Evolutionary conservation across 2,329 filamentous ascomycete species (phyloP), one percentile per base, ranked within the genome.

Genomic region (Macrophomina phaseolina): DNA sequence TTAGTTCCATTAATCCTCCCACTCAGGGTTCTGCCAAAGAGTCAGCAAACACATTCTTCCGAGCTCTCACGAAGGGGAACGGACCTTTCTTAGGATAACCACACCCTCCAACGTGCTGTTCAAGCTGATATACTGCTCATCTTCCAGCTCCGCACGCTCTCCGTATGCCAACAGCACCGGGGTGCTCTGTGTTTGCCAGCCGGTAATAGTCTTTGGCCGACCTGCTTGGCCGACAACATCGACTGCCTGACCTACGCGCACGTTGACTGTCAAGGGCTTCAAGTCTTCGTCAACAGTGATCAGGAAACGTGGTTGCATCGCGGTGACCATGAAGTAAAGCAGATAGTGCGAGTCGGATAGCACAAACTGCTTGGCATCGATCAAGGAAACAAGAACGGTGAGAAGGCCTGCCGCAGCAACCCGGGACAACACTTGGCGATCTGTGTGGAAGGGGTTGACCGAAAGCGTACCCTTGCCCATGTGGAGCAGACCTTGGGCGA

Each of bases 101-200:
- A 99, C 85, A 38, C 95, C 95, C 82, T 99, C 95, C 69, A 99
- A 85, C 64, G 90, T 97, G 82, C 89, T 95, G 78, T 90, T 96
- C 76, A 99, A 82, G 80, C 91, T 92, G 70, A 98, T 90, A 79
- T 98, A 99, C 82, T 99, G 90, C 82, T 99, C 95, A 75, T 99
- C 95, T 80, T 99, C 95, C 61, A 99, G 84, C 84, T 99, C 95
- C 9, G 95, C 95, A 74, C 96, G 87, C 84, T 99, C 95, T 36
- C 96, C 95, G 76, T 97, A 91, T n/a, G 92, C 90, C 73, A 99
- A 83, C 67, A 99, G 84, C 55, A 99, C 95, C 0, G 95, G 95
- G n/a, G 95, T 99, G 83, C 92, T 97, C 84, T 99, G 95, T 71
- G 95, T 99, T 82, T 99, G 95, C 95, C 95, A 99, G 64, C 95